Base-by-base conservation (phyloP, 1,284 basidiomycete genomes). In the Xerocomus amazonicus region DNA sequence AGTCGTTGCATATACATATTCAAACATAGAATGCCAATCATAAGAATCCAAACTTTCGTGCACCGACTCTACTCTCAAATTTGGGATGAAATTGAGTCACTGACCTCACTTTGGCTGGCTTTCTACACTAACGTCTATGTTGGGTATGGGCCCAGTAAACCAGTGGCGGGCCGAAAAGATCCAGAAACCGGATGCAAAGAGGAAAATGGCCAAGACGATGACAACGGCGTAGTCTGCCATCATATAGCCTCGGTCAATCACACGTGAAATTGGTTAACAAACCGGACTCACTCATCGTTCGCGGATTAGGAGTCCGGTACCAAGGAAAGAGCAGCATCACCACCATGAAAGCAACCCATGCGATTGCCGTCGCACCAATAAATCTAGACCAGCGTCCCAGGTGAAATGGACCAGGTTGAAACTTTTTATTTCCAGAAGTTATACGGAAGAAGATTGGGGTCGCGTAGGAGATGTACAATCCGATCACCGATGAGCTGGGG, bases 381-480 rank as follows among this genome's bases (percentile, higher is more conserved):
- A 78, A 77, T 32, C 73, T 67, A 43, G 73, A 75, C 79, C 79
- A 84, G 34, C 66, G 62, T 9, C 83, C 84, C 1, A 85, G 71
- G 51, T 62, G 66, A 65, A 85, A 85, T 2, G 79, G 76, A 1
- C 82, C 82, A 2, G 78, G 77, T 10, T 71, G 59, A 17, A 85
- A 67, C 58, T 72, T 80, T 43, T 74, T 58, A 43, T 79, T 68
- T 12, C 83, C 81, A 17, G 77, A 80, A 6, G 81, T 85, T 43
- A 84, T 79, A 29, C 84, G 76, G 40, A 84, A 69, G 55, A 83
- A 78, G 39, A 87, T 83, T 6, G 83, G 84, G 3, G 77, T 72
- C 4, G 76, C 75, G 54, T 86, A 57, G 29, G 59, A 63, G 10
- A 59, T 55, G 35, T 60, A 50, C 12, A 85, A 60, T 6, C 82